Conservation (phyloP, 495 filamentous ascomycete genomes). For the Hypoxylon fragiforme region DNA sequence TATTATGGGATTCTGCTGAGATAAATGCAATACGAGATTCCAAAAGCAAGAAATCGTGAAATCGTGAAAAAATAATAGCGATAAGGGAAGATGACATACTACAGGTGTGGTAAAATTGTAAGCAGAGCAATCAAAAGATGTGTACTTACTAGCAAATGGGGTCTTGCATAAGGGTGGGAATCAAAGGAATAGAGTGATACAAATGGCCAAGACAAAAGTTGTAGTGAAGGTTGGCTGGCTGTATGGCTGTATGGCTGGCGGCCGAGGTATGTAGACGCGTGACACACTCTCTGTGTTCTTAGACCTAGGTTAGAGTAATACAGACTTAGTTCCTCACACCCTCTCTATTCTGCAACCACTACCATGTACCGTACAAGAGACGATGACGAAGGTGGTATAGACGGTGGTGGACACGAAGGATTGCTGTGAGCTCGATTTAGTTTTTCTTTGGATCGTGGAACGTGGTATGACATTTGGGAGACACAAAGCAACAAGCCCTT, state of each 20-base stretch:
- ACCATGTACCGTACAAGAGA: constrained; percentile 14
- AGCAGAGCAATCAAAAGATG: constrained; percentile 27
- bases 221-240: too few species aligned
- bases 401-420: constrained; percentile 10
- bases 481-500: constrained; percentile 5
- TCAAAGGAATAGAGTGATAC: constrained; percentile 13
- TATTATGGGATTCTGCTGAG: neutral
- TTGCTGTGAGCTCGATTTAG: constrained; percentile 16
- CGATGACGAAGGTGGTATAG: constrained; percentile 10
- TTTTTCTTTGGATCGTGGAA: constrained; percentile 18
- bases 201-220: constrained; percentile 26
- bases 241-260: constrained; percentile 14
- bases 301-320: constrained; percentile 9
- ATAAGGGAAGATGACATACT: constrained; percentile 20
- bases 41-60: constrained; percentile 9
- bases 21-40: neutral
- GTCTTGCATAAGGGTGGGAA: constrained; percentile 37
- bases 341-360: constrained; percentile 12
- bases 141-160: constrained; percentile 34
- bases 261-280: constrained; percentile 24
- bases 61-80: constrained; percentile 3
- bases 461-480: constrained; percentile 34
- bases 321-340: constrained; percentile 27
- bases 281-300: constrained; percentile 17
- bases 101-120: constrained; percentile 12